Evolutionary conservation across 306 rosid species (phyloP), one percentile per base, ranked within the genome.

Genomic region (Datisca glomerata): DNA sequence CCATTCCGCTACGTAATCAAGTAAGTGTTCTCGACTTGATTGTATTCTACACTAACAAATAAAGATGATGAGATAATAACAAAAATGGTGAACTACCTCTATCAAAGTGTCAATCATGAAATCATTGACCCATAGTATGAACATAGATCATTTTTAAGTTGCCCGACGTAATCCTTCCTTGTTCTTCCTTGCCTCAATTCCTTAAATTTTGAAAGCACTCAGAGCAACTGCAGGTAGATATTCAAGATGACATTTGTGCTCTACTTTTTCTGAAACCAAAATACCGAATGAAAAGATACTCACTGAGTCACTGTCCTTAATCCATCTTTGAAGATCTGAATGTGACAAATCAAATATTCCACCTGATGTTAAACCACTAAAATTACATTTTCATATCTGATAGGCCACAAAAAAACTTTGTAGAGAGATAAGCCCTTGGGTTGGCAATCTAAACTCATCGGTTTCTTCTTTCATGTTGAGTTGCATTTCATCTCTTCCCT

Each of bases 131-230:
- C 98, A 59, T 78, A 91, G 51, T 73, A 78, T 8, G 94, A 56
- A 41, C 71, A 36, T 57, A 84, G 43, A 71, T 91, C 98, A 21
- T 60, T 75, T 81, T 73, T 91, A 53, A 91, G 79, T 69, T 70
- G 94, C 20, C 75, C 76, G 15, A 80, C 24, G 23, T 78, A 84
- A 16, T 91, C 86, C 65, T 78, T 91, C 59, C 98, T 79, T 0
- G 78, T 29, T 12, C 65, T 45, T 21, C 76, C 86, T 46, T 75
- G 78, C 68, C 80, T 84, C 81, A 91, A 54, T 28, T 68, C 55
- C 74, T 80, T 84, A 41, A 91, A 91, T 68, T 91, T 91, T 11
- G 98, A 58, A 43, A 91, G 92, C 45, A 80, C 92, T 3, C 98
- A n/a, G 94, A 58, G 69, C 84, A 62, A 84, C 96, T 80, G 41